These are phyloP conservation scores for Globisporangium polare DNA, from an alignment of 352 stramenopile genomes.

Conservation along the genomic window DNA sequence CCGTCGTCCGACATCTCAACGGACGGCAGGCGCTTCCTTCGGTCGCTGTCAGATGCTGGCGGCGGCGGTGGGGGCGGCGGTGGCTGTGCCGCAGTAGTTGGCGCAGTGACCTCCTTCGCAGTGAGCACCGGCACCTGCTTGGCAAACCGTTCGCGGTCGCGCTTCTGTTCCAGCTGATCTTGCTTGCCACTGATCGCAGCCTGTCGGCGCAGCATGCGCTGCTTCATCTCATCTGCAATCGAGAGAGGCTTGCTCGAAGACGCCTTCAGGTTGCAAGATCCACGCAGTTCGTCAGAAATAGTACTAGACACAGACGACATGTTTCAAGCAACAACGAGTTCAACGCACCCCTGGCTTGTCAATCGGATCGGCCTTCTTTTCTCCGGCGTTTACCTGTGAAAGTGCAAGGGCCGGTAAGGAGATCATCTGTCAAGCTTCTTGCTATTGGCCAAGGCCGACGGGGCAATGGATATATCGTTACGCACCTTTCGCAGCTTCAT, in stretches of 20 bases:
- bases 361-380: constrained; percentile 25
- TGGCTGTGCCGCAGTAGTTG: constrained; percentile 1
- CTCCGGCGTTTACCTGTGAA: constrained; percentile 29
- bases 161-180: constrained; percentile 75
- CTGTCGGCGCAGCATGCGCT: constrained; percentile 72
- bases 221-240: constrained; percentile 80
- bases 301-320: no score
- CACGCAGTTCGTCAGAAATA: neutral
- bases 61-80: constrained; percentile 47
- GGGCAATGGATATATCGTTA: neutral
- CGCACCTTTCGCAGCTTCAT: constrained; percentile 53
- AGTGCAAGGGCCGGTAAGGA: neutral
- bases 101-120: constrained; percentile 66
- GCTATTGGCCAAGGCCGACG: neutral
- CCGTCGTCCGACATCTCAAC: constrained; percentile 84
- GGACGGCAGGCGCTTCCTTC: constrained; percentile 43
- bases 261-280: neutral
- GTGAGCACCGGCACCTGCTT: constrained; percentile 77
- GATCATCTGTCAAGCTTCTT: neutral
- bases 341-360: constrained; percentile 29
- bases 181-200: constrained; percentile 82
- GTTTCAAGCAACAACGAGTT: neutral
- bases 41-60: constrained; percentile 31
- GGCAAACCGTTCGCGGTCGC: constrained; percentile 60
- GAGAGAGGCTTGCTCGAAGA: constrained; percentile 48